Conservation (phyloP, 768 basidiomycete species). For the Paxillus involutus region DNA sequence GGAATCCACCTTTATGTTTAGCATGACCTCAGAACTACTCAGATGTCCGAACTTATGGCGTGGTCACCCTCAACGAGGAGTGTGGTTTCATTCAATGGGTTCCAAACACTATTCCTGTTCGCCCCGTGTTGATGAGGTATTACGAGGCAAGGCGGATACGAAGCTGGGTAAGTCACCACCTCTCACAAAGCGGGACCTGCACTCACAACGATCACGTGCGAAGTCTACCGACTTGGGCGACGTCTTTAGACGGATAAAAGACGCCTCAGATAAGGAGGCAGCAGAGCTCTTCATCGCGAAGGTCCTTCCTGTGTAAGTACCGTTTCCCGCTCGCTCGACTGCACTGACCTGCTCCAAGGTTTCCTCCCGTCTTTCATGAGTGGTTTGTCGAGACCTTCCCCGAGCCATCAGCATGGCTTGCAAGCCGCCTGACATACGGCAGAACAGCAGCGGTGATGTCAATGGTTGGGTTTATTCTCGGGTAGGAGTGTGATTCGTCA, state of each 20-base stretch:
- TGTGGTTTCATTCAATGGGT: constrained; percentile 99
- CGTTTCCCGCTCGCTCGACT: background rate
- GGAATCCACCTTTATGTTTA: background rate
- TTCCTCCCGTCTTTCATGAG: constrained; percentile 87
- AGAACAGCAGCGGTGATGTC: constrained; percentile 96
- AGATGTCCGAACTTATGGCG: constrained; percentile 96
- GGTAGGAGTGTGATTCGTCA: constrained; percentile 43
- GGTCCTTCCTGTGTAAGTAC: constrained; percentile 57
- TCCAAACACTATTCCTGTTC: constrained; percentile 82
- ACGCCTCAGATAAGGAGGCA: constrained; percentile 46
- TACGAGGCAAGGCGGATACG: constrained; percentile 57
- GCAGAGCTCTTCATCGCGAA: constrained; percentile 51
- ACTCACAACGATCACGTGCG: background rate
- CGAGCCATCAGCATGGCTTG: constrained; percentile 93
- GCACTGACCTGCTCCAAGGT: constrained; percentile 38
- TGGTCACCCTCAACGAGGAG: constrained; percentile 96
- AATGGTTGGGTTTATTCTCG: constrained; percentile 96
- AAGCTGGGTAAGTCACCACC: constrained; percentile 43
- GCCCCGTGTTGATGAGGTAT: constrained; percentile 65
- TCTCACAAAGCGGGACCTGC: background rate
- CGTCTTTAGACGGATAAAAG: constrained; percentile 51
- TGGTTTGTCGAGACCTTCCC: constrained; percentile 99
- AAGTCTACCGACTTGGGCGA: constrained; percentile 49
- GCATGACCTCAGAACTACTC: background rate
- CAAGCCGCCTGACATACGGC: constrained; percentile 81